These are phyloP conservation scores for Pyracantha coccinea DNA, from an alignment of 331 rosid genomes.

Conservation along the genomic window DNA sequence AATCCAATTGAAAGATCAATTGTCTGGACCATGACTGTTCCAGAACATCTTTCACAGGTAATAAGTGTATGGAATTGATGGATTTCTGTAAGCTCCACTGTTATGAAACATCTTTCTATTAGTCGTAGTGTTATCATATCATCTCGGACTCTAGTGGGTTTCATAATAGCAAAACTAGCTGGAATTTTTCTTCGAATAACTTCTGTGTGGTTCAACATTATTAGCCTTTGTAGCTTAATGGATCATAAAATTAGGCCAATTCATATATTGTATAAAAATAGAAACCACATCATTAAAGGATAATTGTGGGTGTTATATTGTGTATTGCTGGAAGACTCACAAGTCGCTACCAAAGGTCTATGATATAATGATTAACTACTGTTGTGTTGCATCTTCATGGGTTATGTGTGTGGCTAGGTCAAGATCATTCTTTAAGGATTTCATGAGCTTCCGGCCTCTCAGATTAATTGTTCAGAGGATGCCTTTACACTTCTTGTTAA, in stretches of 20 bases:
- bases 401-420: neutral
- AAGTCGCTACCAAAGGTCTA: neutral
- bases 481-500: neutral
- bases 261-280: neutral
- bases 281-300: neutral
- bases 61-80: neutral
- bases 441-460: neutral
- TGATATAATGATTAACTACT: neutral
- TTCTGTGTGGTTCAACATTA: neutral
- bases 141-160: neutral
- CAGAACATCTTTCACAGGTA: conserved; percentile 80
- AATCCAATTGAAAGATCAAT: conserved; percentile 81
- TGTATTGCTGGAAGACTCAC: neutral
- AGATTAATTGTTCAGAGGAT: neutral
- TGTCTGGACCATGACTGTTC: conserved; percentile 81
- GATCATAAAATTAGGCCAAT: neutral
- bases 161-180: neutral
- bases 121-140: neutral
- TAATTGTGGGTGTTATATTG: neutral
- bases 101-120: neutral
- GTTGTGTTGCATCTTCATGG: neutral
- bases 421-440: neutral
- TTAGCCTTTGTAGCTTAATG: neutral
- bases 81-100: neutral
- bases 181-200: neutral